These are phyloP conservation scores for Pleurotus citrinopileatus DNA, from an alignment of 768 basidiomycete species.

Conservation along the genomic window DNA sequence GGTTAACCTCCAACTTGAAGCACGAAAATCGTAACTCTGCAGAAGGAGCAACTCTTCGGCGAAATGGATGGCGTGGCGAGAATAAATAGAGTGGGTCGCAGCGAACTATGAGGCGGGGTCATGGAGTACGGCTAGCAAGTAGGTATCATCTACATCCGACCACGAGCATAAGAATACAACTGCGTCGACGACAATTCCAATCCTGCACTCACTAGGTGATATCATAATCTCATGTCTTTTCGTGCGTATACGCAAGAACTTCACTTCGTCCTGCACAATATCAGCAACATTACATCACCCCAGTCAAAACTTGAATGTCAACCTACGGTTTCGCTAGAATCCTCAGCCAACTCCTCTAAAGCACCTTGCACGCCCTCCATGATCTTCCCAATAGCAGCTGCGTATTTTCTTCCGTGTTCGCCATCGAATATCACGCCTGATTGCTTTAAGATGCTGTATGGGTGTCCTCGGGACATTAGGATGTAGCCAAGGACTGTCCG, in stretches of 20 bases:
- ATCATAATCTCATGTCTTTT: conserved; percentile 93
- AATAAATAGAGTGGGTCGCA: too few species aligned
- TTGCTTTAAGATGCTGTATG: conserved; percentile 78
- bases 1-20: too few species aligned
- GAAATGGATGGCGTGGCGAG: too few species aligned
- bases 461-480: conserved; percentile 70
- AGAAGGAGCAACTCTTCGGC: too few species aligned
- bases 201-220: conserved; percentile 69
- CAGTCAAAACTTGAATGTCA: not conserved
- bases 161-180: not conserved
- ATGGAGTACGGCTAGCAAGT: conserved; percentile 80
- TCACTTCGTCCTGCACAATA: conserved; percentile 68
- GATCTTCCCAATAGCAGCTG: conserved; percentile 67
- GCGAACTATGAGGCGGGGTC: conserved; percentile 55
- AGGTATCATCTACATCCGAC: conserved; percentile 66
- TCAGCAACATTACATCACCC: not conserved
- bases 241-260: conserved; percentile 88
- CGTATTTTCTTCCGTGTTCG: conserved; percentile 76
- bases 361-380: conserved; percentile 79
- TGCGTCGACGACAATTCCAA: not conserved
- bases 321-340: conserved; percentile 58
- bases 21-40: too few species aligned
- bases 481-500: conserved; percentile 87
- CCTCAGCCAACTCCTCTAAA: conserved; percentile 70
- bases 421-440: conserved; percentile 86